Percentiles rank a stretch among this genome's conserved stretches.
These are phyloP conservation scores for Hyaloscypha variabilis DNA, from an alignment of 495 filamentous ascomycete genomes.

Conservation along the genomic window DNA sequence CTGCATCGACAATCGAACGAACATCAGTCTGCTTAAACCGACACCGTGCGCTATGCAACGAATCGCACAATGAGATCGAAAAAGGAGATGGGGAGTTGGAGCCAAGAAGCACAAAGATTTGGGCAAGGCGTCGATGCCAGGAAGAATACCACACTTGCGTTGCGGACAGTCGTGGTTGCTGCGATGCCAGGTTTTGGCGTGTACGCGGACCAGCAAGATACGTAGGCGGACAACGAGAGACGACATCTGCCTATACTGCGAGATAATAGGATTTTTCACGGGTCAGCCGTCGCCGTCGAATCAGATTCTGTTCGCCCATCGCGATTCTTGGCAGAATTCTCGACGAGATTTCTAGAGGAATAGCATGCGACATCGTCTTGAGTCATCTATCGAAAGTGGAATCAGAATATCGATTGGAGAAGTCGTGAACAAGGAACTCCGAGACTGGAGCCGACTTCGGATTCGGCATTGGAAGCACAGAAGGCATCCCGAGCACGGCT, in stretches of 20 bases:
- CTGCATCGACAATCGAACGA: background rate
- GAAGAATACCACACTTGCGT: background rate
- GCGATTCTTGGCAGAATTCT: background rate
- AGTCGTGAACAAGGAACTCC: slow-evolving; percentile 10
- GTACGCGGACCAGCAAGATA: background rate
- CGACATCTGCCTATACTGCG: background rate
- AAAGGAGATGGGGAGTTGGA: background rate
- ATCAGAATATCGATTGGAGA: slow-evolving; percentile 10
- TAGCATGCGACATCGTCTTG: slow-evolving; percentile 16
- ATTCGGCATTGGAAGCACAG: slow-evolving; percentile 16
- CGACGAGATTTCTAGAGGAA: background rate
- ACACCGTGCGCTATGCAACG: background rate
- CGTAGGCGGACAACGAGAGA: background rate
- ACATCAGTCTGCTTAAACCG: background rate
- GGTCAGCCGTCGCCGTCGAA: background rate
- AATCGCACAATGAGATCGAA: background rate
- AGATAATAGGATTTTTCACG: background rate
- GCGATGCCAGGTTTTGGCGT: background rate
- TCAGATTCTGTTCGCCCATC: background rate
- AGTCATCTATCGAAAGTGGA: slow-evolving; percentile 16
- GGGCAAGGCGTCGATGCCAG: background rate
- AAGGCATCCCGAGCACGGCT: background rate
- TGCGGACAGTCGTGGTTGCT: background rate
- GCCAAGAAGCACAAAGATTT: background rate
- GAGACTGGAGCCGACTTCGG: slow-evolving; percentile 14